phyloP scores from a whole-genome alignment of 73 alveolate genomes.

The Durusdinium trenchii region DNA sequence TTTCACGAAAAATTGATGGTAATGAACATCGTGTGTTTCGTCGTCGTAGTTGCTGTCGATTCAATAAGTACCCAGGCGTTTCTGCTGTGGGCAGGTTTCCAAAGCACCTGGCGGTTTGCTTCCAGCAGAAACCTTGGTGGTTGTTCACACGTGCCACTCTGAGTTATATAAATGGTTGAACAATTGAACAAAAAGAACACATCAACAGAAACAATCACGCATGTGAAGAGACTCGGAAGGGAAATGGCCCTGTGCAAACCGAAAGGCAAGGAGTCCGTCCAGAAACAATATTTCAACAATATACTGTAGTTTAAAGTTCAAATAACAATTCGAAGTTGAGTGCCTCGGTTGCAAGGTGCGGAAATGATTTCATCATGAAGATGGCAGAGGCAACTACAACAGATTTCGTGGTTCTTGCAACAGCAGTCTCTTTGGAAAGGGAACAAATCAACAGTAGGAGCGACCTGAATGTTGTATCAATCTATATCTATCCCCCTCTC shows the following conservation, averaged over 20 bases:
- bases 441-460: too few species aligned
- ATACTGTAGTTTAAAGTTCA: not conserved
- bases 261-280: not conserved
- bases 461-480: too few species aligned
- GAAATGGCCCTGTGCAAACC: too few species aligned
- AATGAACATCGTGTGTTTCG: not conserved
- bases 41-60: not conserved
- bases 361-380: slow-evolving; percentile 91
- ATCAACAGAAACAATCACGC: too few species aligned
- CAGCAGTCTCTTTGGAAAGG: too few species aligned
- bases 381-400: slow-evolving; percentile 78
- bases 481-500: too few species aligned
- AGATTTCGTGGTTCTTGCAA: too few species aligned
- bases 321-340: not conserved
- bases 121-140: slow-evolving; percentile 36
- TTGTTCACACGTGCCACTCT: slow-evolving; percentile 58
- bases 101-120: slow-evolving; percentile 66
- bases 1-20: not conserved
- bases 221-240: too few species aligned
- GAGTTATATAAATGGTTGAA: too few species aligned
- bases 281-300: too few species aligned
- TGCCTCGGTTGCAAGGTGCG: slow-evolving; percentile 25
- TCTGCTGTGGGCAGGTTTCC: not conserved
- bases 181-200: too few species aligned
- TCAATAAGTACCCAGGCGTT: not conserved